phyloP scores from a whole-genome alignment of 345 rosid genomes.

The Angophora floribunda region DNA sequence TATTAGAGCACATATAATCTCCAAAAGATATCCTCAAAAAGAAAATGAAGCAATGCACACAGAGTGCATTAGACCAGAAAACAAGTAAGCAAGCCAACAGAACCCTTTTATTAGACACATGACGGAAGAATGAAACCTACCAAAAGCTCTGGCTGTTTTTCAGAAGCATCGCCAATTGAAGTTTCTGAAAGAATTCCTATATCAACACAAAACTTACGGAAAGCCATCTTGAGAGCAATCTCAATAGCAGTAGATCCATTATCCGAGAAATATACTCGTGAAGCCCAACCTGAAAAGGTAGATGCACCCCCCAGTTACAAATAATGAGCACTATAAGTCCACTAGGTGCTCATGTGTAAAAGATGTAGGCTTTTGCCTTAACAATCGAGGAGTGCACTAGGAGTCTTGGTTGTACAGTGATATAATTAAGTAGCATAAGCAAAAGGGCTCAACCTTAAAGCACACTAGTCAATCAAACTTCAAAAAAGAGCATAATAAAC shows the following conservation, averaged over 20 bases:
- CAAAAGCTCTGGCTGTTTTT: slow-evolving; percentile 39
- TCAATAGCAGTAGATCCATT: slow-evolving; percentile 95
- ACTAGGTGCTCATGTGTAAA: neutral
- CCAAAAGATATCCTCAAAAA: neutral
- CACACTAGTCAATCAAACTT: neutral
- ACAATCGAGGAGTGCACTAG: neutral
- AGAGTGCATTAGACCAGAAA: neutral
- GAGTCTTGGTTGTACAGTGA: neutral
- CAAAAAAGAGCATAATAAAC: neutral
- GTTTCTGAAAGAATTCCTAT: slow-evolving; percentile 24
- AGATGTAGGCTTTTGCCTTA: neutral
- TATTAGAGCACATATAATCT: neutral
- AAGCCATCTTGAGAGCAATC: slow-evolving; percentile 97
- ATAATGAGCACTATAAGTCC: neutral
- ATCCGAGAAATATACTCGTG: slow-evolving; percentile 80
- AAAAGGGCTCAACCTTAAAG: neutral
- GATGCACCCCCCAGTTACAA: neutral
- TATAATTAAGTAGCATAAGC: neutral
- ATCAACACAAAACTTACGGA: slow-evolving; percentile 67
- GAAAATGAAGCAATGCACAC: neutral
- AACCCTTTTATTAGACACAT: neutral
- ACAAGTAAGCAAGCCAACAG: neutral
- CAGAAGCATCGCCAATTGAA: slow-evolving; percentile 12
- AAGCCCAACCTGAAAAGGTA: slow-evolving; percentile 76
- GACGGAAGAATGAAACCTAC: slow-evolving; percentile 10